Conservation (phyloP, 441 rosid species). For the Melastoma candidum region DNA sequence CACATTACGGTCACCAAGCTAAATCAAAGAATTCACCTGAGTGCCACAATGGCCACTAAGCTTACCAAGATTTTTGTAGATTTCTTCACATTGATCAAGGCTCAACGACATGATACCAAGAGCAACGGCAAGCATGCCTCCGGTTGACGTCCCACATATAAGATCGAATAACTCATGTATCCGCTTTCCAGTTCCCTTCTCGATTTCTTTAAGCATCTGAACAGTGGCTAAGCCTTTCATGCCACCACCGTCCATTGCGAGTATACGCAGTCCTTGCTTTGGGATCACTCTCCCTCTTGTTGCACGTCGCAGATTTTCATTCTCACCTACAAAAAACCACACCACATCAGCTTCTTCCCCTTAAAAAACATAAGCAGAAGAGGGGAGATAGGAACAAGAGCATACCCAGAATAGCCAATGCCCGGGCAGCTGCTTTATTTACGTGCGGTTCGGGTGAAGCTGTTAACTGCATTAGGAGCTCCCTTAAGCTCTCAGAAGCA, state of each 20-base stretch:
- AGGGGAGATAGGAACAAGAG: conserved; percentile 10
- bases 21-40: conserved; percentile 5
- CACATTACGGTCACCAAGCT: conserved; percentile 12
- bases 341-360: neutral
- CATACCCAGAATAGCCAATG: conserved; percentile 94
- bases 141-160: conserved; percentile 96
- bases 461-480: conserved; percentile 75
- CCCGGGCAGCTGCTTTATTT: conserved; percentile 95
- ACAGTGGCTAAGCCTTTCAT: conserved; percentile 99
- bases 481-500: conserved; percentile 91
- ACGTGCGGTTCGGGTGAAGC: conserved; percentile 71
- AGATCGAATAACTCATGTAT: conserved; percentile 97
- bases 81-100: conserved; percentile 83
- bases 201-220: conserved; percentile 92
- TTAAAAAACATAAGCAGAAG: conserved; percentile 6
- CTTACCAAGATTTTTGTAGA: conserved; percentile 93
- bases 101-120: conserved; percentile 90
- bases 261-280: conserved; percentile 89
- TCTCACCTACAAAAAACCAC: conserved; percentile 56
- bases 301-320: conserved; percentile 84
- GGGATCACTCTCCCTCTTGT: conserved; percentile 82
- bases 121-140: conserved; percentile 97
- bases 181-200: conserved; percentile 85
- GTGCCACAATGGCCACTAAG: conserved; percentile 11
- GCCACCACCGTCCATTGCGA: conserved; percentile 99